Base-by-base conservation (phyloP, 352 stramenopile genomes). In the Phytophthora vignae region DNA sequence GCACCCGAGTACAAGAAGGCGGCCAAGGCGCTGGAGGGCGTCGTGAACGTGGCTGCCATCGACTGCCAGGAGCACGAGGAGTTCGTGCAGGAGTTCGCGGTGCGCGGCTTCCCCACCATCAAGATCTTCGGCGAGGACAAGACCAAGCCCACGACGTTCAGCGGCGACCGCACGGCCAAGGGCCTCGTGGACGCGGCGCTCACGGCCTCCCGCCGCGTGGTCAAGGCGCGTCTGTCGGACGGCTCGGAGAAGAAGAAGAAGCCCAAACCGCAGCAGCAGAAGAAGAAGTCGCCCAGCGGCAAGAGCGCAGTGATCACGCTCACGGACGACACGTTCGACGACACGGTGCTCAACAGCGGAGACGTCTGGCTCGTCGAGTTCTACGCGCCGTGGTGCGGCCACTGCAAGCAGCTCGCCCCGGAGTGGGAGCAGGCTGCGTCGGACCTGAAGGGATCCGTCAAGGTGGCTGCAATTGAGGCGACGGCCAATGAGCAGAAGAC, bases 341-440 rank as follows among this genome's bases (percentile, higher is more conserved):
- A 95, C 36, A 82, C 94, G 54, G 95, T 98, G 54, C 76, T 98
- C 22, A 95, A 98, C 78, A 93, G 87, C 33, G 87, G 82, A 52
- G 91, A 98, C 54, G 90, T 98, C 82, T 98, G 94, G 93, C 58
- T 99, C n/a, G 93, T 99, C 17, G 92, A 98, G 77, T 99, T 99
- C 72, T 98, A 98, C 58, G 96, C 96, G 55, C 95, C 95, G 49
- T 99, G 94, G 94, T 98, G 94, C 65, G 96, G 96, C 38, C 96
- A 99, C 81, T 99, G 96, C 85, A 98, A 98, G 78, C 86, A 87
- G 0, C 73, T 98, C 2, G 94, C 91, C 0, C 95, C 95, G 4
- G 90, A 96, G 67, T 98, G 96, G 84, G 91, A 98, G 55, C 90
- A 98, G 69, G 89, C 92, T 27, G 94, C 90, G 17, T 86, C 84